phyloP scores from a whole-genome alignment of 164 flowering plant genomes.

The Vitis riparia region DNA sequence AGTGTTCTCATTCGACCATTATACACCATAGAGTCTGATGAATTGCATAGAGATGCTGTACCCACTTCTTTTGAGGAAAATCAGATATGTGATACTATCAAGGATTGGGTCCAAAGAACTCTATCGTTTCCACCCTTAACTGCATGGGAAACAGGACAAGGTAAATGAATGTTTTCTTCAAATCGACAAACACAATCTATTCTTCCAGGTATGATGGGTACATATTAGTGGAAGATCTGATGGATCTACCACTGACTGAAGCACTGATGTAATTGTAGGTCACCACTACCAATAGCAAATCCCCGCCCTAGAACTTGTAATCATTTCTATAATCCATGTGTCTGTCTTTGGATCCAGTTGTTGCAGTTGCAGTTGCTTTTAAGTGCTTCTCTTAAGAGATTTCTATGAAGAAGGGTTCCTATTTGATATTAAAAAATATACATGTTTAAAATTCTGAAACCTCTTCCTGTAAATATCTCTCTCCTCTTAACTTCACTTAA shows the following conservation, averaged over 20 bases:
- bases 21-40: conserved; percentile 23
- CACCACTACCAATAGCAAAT: no score
- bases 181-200: neutral
- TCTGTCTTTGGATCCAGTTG: neutral
- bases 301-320: neutral
- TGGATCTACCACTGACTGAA: neutral
- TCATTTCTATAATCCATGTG: neutral
- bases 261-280: no score
- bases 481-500: no score
- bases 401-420: no score
- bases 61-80: conserved; percentile 31
- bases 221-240: neutral
- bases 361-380: no score
- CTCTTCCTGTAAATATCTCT: no score
- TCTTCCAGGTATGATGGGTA: neutral
- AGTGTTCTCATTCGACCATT: conserved; percentile 54
- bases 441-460: no score
- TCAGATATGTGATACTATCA: conserved; percentile 33
- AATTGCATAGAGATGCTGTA: conserved; percentile 17
- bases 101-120: conserved; percentile 66
- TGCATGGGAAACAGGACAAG: conserved; percentile 52
- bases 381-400: no score
- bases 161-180: conserved; percentile 32
- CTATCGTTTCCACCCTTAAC: conserved; percentile 55
- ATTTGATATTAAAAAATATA: no score